phyloP scores from a whole-genome alignment of 2,329 filamentous ascomycete genomes.

The Fusarium nanum region DNA sequence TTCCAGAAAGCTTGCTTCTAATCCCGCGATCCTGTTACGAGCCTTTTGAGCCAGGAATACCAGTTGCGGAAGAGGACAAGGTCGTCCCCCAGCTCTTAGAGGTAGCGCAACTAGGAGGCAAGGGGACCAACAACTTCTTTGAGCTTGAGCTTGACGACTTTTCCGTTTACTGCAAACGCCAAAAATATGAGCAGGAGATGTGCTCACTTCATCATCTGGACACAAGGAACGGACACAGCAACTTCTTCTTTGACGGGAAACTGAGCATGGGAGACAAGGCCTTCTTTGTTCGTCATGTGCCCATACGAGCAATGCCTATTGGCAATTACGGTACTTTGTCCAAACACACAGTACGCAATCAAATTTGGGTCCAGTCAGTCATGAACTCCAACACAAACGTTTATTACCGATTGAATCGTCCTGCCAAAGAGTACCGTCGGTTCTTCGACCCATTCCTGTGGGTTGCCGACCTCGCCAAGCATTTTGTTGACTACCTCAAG shows the following conservation, averaged over 20 bases:
- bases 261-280: conserved; percentile 58
- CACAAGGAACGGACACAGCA: conserved; percentile 48
- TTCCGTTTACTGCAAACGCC: conserved; percentile 62
- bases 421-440: conserved; percentile 69
- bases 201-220: conserved; percentile 65
- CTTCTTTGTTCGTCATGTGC: conserved; percentile 66
- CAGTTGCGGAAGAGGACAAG: conserved; percentile 41
- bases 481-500: conserved; percentile 75
- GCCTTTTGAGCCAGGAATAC: conserved; percentile 46
- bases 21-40: conserved; percentile 49
- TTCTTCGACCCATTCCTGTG: conserved; percentile 75
- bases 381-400: conserved; percentile 57
- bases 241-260: conserved; percentile 70
- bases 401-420: conserved; percentile 72
- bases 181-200: conserved; percentile 60
- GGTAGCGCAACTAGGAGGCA: conserved; percentile 16
- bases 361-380: conserved; percentile 73
- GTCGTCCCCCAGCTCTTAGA: conserved; percentile 23
- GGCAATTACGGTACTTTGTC: conserved; percentile 70
- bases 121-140: conserved; percentile 48
- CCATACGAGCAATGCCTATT: conserved; percentile 70
- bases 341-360: conserved; percentile 59
- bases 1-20: conserved; percentile 46
- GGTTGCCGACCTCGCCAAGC: conserved; percentile 77
- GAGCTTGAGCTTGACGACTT: conserved; percentile 70